A percentile compares a stretch with the other conserved stretches of the same genome.
These are phyloP conservation scores for Pseudogymnoascus sp. DNA, from an alignment of 2,329 filamentous ascomycete species.

Conservation along the genomic window DNA sequence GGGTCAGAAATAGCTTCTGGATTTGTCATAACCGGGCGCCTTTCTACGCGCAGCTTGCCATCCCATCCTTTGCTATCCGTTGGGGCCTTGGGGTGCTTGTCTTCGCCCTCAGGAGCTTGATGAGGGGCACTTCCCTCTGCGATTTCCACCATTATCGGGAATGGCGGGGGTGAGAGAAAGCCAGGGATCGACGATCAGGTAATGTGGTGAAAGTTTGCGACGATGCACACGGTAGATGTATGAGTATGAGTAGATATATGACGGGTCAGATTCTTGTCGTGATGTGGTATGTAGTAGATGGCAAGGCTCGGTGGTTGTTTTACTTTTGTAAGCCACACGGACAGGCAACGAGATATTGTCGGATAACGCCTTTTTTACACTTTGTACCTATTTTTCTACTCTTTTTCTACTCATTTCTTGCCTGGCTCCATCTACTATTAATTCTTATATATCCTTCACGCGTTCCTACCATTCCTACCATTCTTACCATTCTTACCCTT, in stretches of 20 bases:
- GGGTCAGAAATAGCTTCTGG: slow-evolving; percentile 77
- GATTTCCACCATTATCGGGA: not conserved
- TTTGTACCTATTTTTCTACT: not conserved
- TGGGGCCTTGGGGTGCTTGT: slow-evolving; percentile 21
- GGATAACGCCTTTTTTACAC: not conserved
- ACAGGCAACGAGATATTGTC: not conserved
- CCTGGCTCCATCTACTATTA: not conserved
- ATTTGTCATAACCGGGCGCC: slow-evolving; percentile 61
- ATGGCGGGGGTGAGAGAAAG: not conserved
- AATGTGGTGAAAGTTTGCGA: not conserved
- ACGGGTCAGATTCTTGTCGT: not conserved
- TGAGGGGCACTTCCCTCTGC: not conserved
- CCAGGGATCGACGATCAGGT: not conserved
- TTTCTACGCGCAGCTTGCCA: slow-evolving; percentile 69
- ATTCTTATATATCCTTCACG: not conserved
- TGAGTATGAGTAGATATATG: not conserved
- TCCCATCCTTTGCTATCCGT: slow-evolving; percentile 69
- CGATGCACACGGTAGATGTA: not conserved
- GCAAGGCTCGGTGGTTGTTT: not conserved
- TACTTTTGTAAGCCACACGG: not conserved
- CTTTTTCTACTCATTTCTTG: not conserved
- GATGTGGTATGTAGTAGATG: slow-evolving; percentile 1
- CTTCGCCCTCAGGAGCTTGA: slow-evolving; percentile 11
- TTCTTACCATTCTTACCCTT: not conserved
- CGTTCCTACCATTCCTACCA: too few species aligned